Conservation (phyloP, 1,284 basidiomycete species). For the Wolfiporia cocos region DNA sequence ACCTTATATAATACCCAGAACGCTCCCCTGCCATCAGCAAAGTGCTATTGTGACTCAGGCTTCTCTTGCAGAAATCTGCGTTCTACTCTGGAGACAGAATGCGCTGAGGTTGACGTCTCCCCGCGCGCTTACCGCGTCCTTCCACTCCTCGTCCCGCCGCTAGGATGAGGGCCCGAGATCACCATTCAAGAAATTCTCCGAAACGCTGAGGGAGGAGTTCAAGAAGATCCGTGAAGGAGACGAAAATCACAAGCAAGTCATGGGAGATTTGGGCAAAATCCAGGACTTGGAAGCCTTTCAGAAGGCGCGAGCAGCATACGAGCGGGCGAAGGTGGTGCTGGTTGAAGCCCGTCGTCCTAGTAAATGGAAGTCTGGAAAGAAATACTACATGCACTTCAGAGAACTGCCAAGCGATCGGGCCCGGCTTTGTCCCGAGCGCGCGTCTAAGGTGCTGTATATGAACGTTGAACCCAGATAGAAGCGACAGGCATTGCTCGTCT, state of each 20-base stretch:
- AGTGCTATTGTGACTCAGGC: conserved; percentile 19
- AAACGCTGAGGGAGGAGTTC: conserved; percentile 89
- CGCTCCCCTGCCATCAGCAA: conserved; percentile 27
- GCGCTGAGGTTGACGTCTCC: conserved; percentile 13
- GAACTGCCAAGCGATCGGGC: too few species aligned
- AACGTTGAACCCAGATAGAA: too few species aligned
- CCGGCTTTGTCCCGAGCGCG: too few species aligned
- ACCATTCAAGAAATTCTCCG: conserved; percentile 95
- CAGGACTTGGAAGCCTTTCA: conserved; percentile 98
- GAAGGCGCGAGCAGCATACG: conserved; percentile 85
- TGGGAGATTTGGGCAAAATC: conserved; percentile 95
- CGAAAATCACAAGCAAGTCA: conserved; percentile 94
- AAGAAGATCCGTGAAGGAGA: conserved; percentile 92
- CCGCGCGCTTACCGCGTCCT: conserved; percentile 29
- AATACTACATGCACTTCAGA: too few species aligned
- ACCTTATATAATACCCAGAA: conserved; percentile 1
- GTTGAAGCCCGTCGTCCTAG: too few species aligned
- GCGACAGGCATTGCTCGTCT: too few species aligned
- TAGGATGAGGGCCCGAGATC: conserved; percentile 75
- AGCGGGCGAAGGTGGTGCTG: conserved; percentile 90
- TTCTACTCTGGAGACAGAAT: conserved; percentile 16
- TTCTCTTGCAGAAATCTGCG: conserved; percentile 21
- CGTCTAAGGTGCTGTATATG: too few species aligned
- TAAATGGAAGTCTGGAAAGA: too few species aligned
- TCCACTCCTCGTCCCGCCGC: conserved; percentile 62